Conservation (phyloP, 768 basidiomycete species). For the Psilocybe subaeruginosa region DNA sequence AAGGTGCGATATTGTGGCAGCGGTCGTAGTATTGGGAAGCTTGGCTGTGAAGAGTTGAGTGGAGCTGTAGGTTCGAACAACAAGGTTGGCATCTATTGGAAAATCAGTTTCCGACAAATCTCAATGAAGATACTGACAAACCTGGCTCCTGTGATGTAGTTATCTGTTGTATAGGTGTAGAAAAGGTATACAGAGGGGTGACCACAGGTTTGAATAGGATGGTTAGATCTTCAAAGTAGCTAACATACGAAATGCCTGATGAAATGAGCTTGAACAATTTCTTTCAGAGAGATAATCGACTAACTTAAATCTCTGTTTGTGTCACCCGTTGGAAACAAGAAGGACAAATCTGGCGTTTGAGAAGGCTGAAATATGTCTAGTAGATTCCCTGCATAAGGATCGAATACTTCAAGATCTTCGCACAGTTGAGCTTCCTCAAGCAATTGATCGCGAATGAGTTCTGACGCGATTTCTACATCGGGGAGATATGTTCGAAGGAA, state of each 20-base stretch:
- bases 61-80: conserved; percentile 28
- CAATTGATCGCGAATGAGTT: conserved; percentile 63
- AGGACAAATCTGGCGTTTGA: conserved; percentile 29
- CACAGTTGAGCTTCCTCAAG: conserved; percentile 42
- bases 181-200: conserved; percentile 47
- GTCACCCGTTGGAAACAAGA: conserved; percentile 69
- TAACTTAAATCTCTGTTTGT: conserved; percentile 61
- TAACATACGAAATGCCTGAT: conserved; percentile 54
- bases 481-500: conserved; percentile 74
- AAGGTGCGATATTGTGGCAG: conserved; percentile 27
- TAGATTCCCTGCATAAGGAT: conserved; percentile 60
- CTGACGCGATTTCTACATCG: conserved; percentile 73
- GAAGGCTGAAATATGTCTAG: conserved; percentile 42
- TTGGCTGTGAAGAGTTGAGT: conserved; percentile 18
- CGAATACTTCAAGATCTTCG: conserved; percentile 44
- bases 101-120: neutral
- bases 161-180: conserved; percentile 74
- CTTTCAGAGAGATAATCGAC: conserved; percentile 21
- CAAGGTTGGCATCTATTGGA: conserved; percentile 23
- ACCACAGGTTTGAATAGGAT: conserved; percentile 43
- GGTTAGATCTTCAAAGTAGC: conserved; percentile 24
- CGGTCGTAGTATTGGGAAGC: conserved; percentile 23
- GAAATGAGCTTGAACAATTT: neutral
- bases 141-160: conserved; percentile 30
- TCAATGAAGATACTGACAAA: neutral